A percentile compares a stretch with the other conserved stretches of the same genome.
phyloP scores from a whole-genome alignment of 768 basidiomycete genomes.

The Phaffia tasmanica region DNA sequence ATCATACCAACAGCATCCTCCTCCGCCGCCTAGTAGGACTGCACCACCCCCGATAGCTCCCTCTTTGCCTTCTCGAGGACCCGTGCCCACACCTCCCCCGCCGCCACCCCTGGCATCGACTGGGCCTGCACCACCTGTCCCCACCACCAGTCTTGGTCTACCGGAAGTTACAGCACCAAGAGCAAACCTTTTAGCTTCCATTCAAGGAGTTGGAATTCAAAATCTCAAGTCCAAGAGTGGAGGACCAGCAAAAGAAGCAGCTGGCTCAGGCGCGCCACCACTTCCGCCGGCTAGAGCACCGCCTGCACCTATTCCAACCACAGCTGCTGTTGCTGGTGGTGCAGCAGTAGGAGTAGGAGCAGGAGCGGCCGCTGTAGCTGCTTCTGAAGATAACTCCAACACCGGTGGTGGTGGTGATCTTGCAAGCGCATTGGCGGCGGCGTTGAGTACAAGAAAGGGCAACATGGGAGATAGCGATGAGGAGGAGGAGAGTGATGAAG shows the following conservation, averaged over 20 bases:
- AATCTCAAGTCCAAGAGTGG: conserved; percentile 3
- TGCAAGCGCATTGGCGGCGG: conserved; percentile 71
- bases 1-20: not conserved
- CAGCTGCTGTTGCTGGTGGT: conserved; percentile 30
- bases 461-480: conserved; percentile 72
- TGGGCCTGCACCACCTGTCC: not conserved
- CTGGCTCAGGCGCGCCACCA: not conserved
- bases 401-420: conserved; percentile 54
- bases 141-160: conserved; percentile 35
- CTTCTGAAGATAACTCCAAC: not conserved
- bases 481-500: conserved; percentile 47
- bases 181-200: conserved; percentile 27
- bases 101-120: conserved; percentile 25
- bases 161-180: conserved; percentile 30
- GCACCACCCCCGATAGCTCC: not conserved
- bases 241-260: not conserved
- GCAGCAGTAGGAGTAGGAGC: conserved; percentile 25
- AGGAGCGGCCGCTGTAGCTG: not conserved
- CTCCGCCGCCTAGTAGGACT: not conserved
- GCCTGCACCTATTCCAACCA: not conserved
- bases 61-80: conserved; percentile 24
- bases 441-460: conserved; percentile 70
- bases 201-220: conserved; percentile 28
- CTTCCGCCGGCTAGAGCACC: not conserved
- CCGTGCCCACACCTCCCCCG: conserved; percentile 31